Percentiles rank a stretch among this genome's conserved stretches.
phyloP scores from a whole-genome alignment of 2,329 filamentous ascomycete species.

The Penicillium hordei region DNA sequence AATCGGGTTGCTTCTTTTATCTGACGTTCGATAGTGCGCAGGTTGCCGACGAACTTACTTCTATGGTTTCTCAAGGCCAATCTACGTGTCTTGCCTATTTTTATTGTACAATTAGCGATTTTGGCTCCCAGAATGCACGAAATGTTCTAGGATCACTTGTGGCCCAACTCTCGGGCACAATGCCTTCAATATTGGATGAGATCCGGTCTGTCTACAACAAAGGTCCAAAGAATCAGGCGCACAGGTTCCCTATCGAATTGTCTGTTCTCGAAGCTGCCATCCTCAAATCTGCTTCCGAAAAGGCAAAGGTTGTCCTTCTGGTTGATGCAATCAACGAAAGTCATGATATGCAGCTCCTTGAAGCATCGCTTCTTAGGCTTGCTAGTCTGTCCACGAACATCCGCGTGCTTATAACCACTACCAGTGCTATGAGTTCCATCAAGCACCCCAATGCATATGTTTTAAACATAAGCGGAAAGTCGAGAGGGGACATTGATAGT shows the following conservation, averaged over 20 bases:
- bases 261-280: slow-evolving; percentile 19
- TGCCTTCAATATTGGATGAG: slow-evolving; percentile 13
- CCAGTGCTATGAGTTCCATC: not conserved
- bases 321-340: slow-evolving; percentile 25
- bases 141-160: slow-evolving; percentile 22
- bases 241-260: slow-evolving; percentile 14
- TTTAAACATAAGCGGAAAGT: slow-evolving; percentile 14
- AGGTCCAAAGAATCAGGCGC: slow-evolving; percentile 13
- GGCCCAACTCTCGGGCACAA: slow-evolving; percentile 14
- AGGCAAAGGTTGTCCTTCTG: slow-evolving; percentile 12
- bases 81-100: slow-evolving; percentile 17
- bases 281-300: slow-evolving; percentile 5
- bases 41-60: slow-evolving; percentile 15
- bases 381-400: slow-evolving; percentile 12
- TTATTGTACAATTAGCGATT: slow-evolving; percentile 20
- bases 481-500: slow-evolving; percentile 14
- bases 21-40: slow-evolving; percentile 18
- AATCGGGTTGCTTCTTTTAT: not conserved
- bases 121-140: slow-evolving; percentile 14
- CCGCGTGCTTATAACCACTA: slow-evolving; percentile 20
- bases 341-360: slow-evolving; percentile 11
- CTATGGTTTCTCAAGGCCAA: slow-evolving; percentile 7
- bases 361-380: slow-evolving; percentile 14
- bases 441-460: not conserved
- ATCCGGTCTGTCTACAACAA: slow-evolving; percentile 15